These are phyloP conservation scores for Triticum monococcum DNA, from an alignment of 176 grass and related monocot species.

Conservation along the genomic window DNA sequence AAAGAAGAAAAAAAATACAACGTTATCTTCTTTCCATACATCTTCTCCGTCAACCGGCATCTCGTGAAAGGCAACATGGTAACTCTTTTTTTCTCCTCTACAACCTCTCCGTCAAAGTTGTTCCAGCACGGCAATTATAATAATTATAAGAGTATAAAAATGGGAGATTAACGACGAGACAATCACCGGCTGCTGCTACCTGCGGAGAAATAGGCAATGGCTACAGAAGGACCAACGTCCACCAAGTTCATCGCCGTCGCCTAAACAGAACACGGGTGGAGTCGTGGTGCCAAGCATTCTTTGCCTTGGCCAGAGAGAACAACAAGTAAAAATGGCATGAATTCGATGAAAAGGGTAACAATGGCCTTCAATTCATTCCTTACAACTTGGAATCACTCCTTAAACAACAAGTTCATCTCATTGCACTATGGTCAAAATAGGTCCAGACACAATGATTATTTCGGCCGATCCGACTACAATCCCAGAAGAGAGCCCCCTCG, in stretches of 20 bases:
- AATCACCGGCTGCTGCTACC: too few relatives aligned
- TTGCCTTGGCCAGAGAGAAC: background rate
- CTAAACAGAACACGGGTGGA: too few relatives aligned
- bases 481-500: background rate
- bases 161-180: background rate
- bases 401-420: background rate
- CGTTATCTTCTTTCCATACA: too few relatives aligned
- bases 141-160: too few relatives aligned
- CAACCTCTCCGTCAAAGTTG: too few relatives aligned
- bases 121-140: too few relatives aligned
- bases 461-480: background rate
- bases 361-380: background rate
- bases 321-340: background rate
- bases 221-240: background rate
- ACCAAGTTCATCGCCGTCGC: background rate
- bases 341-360: background rate
- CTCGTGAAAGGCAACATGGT: too few relatives aligned
- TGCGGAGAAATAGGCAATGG: too few relatives aligned
- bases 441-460: conserved; percentile 48
- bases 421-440: conserved; percentile 9
- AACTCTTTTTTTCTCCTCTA: too few relatives aligned
- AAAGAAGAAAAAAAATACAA: too few relatives aligned
- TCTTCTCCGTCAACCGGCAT: too few relatives aligned
- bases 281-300: background rate
- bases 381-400: background rate